Conservation (phyloP, 2,329 filamentous ascomycete genomes). For the Sporothrix brunneoviolacea region DNA sequence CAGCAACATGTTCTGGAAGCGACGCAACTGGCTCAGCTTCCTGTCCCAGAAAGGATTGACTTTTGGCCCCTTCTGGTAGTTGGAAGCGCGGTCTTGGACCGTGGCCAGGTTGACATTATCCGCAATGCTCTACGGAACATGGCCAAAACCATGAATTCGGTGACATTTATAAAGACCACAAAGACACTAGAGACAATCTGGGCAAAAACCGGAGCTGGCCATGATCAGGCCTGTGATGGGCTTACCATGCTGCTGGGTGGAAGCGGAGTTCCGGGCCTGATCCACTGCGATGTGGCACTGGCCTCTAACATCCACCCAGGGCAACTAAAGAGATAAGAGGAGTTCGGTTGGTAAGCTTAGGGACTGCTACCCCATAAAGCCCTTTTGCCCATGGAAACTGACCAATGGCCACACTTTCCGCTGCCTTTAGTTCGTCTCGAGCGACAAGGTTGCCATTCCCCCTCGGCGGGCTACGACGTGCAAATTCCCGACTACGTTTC, state of each 20-base stretch:
- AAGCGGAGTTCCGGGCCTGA: conserved; percentile 3
- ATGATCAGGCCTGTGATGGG: not conserved
- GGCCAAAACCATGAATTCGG: conserved; percentile 4
- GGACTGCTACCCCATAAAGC: too few relatives aligned
- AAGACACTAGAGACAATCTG: not conserved
- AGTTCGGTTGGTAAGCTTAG: too few relatives aligned
- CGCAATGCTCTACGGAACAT: not conserved
- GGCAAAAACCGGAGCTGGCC: not conserved
- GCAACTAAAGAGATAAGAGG: too few relatives aligned
- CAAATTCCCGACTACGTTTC: not conserved
- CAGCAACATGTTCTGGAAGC: not conserved
- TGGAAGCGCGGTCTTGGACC: not conserved
- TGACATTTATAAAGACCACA: not conserved
- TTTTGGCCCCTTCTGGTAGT: conserved; percentile 6
- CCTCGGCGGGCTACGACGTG: too few relatives aligned
- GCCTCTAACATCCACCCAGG: too few relatives aligned
- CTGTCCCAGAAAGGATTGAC: not conserved
- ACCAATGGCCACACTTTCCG: conserved; percentile 5
- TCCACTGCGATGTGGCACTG: not conserved
- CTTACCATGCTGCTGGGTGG: conserved; percentile 4
- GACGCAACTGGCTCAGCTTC: not conserved
- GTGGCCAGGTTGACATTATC: not conserved
- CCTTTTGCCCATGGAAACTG: not conserved
- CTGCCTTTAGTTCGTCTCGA: not conserved
- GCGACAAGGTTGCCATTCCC: too few relatives aligned